These are phyloP conservation scores for Epichloe gansuensis DNA, from an alignment of 2,329 filamentous ascomycete species.

Conservation along the genomic window DNA sequence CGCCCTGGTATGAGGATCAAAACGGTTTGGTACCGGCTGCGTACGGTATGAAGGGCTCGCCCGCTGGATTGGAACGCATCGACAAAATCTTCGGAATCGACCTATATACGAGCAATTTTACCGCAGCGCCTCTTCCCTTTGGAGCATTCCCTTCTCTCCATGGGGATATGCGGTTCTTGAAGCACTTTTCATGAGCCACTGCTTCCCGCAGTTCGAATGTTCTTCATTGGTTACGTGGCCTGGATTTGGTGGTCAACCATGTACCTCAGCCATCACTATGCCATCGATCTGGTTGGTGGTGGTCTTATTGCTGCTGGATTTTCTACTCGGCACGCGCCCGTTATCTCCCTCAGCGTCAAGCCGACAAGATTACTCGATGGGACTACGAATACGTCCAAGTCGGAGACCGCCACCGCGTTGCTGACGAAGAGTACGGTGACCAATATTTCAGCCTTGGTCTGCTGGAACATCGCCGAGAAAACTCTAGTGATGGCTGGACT, in stretches of 20 bases:
- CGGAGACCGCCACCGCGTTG: constrained; percentile 45
- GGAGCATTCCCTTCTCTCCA: constrained; percentile 92
- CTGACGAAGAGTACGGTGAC: constrained; percentile 35
- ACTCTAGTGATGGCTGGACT: constrained; percentile 79
- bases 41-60: constrained; percentile 81
- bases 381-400: constrained; percentile 89
- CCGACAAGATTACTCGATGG: constrained; percentile 81
- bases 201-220: constrained; percentile 73
- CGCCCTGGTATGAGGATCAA: constrained; percentile 93
- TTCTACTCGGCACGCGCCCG: constrained; percentile 74
- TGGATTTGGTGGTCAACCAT: constrained; percentile 99
- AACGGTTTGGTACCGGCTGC: constrained; percentile 85
- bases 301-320: constrained; percentile 65
- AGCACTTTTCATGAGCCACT: constrained; percentile 84
- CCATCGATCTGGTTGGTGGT: constrained; percentile 81
- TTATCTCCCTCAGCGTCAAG: constrained; percentile 71
- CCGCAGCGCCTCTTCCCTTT: constrained; percentile 80
- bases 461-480: constrained; percentile 28
- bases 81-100: constrained; percentile 85
- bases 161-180: constrained; percentile 82
- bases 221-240: constrained; percentile 73
- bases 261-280: constrained; percentile 96
- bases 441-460: constrained; percentile 35
- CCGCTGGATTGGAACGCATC: constrained; percentile 77
- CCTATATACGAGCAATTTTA: constrained; percentile 87